A percentile compares a stretch with the other conserved stretches of the same genome.
phyloP scores from a whole-genome alignment of 2,329 filamentous ascomycete genomes.

The Talaromyces rugulosus region DNA sequence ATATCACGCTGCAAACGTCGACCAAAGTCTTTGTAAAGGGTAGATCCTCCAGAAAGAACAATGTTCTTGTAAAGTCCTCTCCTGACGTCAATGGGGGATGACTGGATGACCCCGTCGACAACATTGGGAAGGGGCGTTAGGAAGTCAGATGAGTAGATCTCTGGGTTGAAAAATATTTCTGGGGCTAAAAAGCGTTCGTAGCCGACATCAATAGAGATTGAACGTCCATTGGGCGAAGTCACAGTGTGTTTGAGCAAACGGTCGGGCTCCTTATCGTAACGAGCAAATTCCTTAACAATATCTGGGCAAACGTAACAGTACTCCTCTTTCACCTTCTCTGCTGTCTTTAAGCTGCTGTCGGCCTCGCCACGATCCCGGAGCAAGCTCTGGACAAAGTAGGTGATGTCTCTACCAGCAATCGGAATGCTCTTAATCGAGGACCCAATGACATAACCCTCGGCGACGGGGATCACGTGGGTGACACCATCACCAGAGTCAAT shows the following conservation, averaged over 20 bases:
- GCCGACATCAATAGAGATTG: slow-evolving; percentile 83
- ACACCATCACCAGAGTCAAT: slow-evolving; percentile 99
- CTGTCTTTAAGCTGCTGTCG: slow-evolving; percentile 94
- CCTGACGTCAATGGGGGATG: slow-evolving; percentile 94
- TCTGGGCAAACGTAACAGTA: slow-evolving; percentile 98
- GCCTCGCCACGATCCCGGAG: slow-evolving; percentile 94
- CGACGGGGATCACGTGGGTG: slow-evolving; percentile 97
- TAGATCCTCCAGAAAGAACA: slow-evolving; percentile 93
- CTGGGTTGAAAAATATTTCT: slow-evolving; percentile 99
- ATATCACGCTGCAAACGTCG: slow-evolving; percentile 95
- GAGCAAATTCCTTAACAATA: slow-evolving; percentile 96
- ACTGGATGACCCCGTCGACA: slow-evolving; percentile 95
- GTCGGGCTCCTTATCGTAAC: slow-evolving; percentile 88
- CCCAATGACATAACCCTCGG: slow-evolving; percentile 97
- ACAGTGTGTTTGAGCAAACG: slow-evolving; percentile 89
- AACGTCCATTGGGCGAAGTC: slow-evolving; percentile 76
- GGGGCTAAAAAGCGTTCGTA: slow-evolving; percentile 98
- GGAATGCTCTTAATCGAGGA: slow-evolving; percentile 99
- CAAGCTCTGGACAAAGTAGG: slow-evolving; percentile 95
- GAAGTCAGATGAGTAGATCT: slow-evolving; percentile 99
- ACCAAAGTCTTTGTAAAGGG: slow-evolving; percentile 97
- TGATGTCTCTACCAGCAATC: slow-evolving; percentile 95
- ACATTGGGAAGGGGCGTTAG: slow-evolving; percentile 90
- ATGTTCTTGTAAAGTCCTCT: slow-evolving; percentile 99
- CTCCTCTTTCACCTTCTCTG: slow-evolving; percentile 97